Conservation (phyloP, 768 basidiomycete species). For the Gelatoporia subvermispora region DNA sequence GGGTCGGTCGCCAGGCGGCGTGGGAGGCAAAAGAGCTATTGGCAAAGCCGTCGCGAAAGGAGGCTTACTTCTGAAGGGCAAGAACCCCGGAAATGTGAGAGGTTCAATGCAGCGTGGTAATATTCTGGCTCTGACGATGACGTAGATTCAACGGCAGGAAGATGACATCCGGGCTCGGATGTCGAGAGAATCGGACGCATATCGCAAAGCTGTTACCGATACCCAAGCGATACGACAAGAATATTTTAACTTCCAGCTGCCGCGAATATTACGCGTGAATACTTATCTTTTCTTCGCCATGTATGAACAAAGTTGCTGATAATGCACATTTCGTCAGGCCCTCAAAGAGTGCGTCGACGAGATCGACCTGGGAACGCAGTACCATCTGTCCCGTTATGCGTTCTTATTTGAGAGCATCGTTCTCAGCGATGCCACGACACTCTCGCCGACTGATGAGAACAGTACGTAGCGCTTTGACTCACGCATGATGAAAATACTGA, state of each 20-base stretch:
- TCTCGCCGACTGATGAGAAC: constrained; percentile 69
- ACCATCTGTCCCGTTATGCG: constrained; percentile 91
- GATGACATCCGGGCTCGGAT: constrained; percentile 88
- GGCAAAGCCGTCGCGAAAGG: constrained; percentile 92
- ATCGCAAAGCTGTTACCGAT: constrained; percentile 85
- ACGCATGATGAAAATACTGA: neutral
- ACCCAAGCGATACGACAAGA: constrained; percentile 91
- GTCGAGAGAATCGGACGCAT: constrained; percentile 81
- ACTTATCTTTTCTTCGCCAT: neutral
- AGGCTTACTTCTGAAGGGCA: constrained; percentile 84
- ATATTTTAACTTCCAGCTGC: constrained; percentile 96
- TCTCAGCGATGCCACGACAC: constrained; percentile 79
- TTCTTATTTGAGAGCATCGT: constrained; percentile 91
- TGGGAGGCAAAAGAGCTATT: constrained; percentile 73
- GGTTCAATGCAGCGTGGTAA: constrained; percentile 8
- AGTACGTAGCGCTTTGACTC: constrained; percentile 35
- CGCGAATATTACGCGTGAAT: constrained; percentile 85
- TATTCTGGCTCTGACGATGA: neutral
- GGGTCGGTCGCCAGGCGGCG: constrained; percentile 49
- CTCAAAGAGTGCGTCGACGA: constrained; percentile 96
- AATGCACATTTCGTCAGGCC: constrained; percentile 33
- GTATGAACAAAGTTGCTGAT: neutral
- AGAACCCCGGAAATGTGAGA: constrained; percentile 80
- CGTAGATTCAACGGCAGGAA: constrained; percentile 84
- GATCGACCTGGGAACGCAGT: constrained; percentile 96